Base-by-base conservation (phyloP, 2,329 filamentous ascomycete genomes). In the Ophiocordyceps australis region DNA sequence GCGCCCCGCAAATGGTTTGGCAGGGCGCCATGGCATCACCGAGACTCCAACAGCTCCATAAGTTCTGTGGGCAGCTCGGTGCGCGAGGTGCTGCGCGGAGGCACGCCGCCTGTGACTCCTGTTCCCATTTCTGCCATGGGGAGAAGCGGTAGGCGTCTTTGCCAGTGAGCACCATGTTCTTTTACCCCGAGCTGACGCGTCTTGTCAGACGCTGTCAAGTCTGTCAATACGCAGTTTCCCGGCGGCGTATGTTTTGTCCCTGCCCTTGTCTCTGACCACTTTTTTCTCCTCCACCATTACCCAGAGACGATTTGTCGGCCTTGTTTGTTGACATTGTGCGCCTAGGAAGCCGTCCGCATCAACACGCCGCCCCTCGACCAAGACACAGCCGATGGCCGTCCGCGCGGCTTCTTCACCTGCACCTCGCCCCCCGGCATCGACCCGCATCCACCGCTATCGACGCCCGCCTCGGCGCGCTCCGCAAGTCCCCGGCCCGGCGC, bases 261-360 rank as follows among this genome's bases (percentile, higher is more conserved):
- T 12, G 5, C 5, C 14, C 10, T 4, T 9, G 3, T 10, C 9
- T 7, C 3, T 17, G 4, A 2, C 7, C n/a, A n/a, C 24, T 5
- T 4, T 9, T 11, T 8, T 10, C 5, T 18, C 16, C 17, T 12
- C 14, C 18, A 11, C 10, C 5, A n/a, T n/a, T n/a, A n/a, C n/a
- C n/a, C n/a, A n/a, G n/a, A n/a, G n/a, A n/a, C n/a, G n/a, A n/a
- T n/a, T n/a, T n/a, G n/a, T n/a, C n/a, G n/a, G n/a, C n/a, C n/a
- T n/a, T n/a, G n/a, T n/a, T 16, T 11, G 4, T 13, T 23, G 12
- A 16, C 13, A 13, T 9, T 22, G 7, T 6, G 26, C 7, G 11
- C 8, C 13, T 25, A 64, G 60, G 59, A 65, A 44, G 60, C 60
- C 5, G 50, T 41, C n/a, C 50, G 59, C 5, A 40, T 65, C 9